These are phyloP conservation scores for Aspergillus terreus DNA, from an alignment of 2,329 filamentous ascomycete species.

Conservation along the genomic window DNA sequence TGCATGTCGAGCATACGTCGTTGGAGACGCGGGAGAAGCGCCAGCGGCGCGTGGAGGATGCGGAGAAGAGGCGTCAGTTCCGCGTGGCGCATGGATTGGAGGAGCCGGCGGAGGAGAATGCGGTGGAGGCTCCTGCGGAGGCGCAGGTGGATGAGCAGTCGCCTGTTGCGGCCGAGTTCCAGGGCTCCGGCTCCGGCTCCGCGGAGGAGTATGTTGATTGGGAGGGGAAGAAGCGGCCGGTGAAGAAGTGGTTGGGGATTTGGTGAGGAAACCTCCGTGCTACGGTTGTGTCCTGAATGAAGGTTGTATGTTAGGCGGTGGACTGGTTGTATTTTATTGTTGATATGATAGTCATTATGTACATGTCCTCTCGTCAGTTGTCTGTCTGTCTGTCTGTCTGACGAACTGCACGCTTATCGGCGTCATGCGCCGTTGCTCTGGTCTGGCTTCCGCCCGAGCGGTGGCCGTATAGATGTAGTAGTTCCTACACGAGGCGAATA, in stretches of 20 bases:
- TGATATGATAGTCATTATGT: too few relatives aligned
- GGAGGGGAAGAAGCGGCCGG: constrained; percentile 47
- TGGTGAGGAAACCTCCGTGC: constrained; percentile 50
- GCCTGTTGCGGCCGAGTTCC: constrained; percentile 35
- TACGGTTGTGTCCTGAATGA: too few relatives aligned
- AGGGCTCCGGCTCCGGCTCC: constrained; percentile 29
- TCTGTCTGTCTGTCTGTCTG: too few relatives aligned
- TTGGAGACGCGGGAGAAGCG: constrained; percentile 68
- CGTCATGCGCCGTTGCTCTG: too few relatives aligned
- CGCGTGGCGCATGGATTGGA: constrained; percentile 81
- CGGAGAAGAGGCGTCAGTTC: constrained; percentile 80
- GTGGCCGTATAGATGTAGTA: too few relatives aligned
- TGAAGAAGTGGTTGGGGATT: constrained; percentile 82
- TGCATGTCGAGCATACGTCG: constrained; percentile 71
- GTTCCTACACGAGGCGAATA: background rate
- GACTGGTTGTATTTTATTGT: too few relatives aligned
- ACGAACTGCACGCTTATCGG: too few relatives aligned
- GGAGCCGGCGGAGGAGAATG: constrained; percentile 36
- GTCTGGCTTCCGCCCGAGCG: too few relatives aligned
- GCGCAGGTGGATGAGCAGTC: constrained; percentile 35
- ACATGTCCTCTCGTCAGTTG: too few relatives aligned
- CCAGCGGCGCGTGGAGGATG: constrained; percentile 73
- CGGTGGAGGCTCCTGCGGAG: constrained; percentile 32
- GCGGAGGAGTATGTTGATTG: constrained; percentile 31
- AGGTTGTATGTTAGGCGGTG: too few relatives aligned